phyloP scores from a whole-genome alignment of 768 basidiomycete genomes.

The Boletellus emodensis region DNA sequence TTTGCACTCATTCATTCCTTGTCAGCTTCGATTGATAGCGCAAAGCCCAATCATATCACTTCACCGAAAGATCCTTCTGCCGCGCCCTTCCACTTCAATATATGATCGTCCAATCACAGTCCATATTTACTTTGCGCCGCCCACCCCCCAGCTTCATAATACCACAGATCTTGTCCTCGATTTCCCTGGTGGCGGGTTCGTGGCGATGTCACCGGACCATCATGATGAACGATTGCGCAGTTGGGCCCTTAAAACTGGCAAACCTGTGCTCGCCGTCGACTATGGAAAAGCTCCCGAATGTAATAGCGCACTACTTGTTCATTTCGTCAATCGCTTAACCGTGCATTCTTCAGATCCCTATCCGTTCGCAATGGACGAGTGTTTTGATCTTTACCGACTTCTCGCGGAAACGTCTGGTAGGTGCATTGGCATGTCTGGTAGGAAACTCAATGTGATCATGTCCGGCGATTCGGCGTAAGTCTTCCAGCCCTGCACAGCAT shows the following conservation, averaged over 20 bases:
- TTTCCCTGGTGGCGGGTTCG: conserved; percentile 94
- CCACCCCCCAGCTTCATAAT: conserved; percentile 56
- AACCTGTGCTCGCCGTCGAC: conserved; percentile 81
- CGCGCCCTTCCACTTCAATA: conserved; percentile 71
- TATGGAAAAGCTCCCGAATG: conserved; percentile 98
- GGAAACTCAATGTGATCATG: conserved; percentile 69
- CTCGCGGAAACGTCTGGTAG: conserved; percentile 77
- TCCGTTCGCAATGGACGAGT: conserved; percentile 94
- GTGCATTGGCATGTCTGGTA: conserved; percentile 86
- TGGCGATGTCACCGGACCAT: conserved; percentile 93
- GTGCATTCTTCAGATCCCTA: conserved; percentile 69
- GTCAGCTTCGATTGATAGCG: conserved; percentile 59
- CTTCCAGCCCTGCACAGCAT: not conserved
- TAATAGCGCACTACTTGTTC: conserved; percentile 33
- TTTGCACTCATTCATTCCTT: conserved; percentile 5
- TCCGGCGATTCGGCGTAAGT: conserved; percentile 97
- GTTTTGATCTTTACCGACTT: conserved; percentile 83
- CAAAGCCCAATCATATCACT: conserved; percentile 59
- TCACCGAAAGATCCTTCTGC: conserved; percentile 73
- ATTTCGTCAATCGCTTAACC: conserved; percentile 2
- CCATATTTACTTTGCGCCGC: conserved; percentile 76
- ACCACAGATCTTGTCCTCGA: conserved; percentile 85
- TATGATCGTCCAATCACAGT: conserved; percentile 81
- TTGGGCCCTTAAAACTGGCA: conserved; percentile 79
- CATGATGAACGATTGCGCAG: conserved; percentile 89